These are phyloP conservation scores for Amylocystis lapponica DNA, from an alignment of 768 basidiomycete genomes.

Conservation along the genomic window DNA sequence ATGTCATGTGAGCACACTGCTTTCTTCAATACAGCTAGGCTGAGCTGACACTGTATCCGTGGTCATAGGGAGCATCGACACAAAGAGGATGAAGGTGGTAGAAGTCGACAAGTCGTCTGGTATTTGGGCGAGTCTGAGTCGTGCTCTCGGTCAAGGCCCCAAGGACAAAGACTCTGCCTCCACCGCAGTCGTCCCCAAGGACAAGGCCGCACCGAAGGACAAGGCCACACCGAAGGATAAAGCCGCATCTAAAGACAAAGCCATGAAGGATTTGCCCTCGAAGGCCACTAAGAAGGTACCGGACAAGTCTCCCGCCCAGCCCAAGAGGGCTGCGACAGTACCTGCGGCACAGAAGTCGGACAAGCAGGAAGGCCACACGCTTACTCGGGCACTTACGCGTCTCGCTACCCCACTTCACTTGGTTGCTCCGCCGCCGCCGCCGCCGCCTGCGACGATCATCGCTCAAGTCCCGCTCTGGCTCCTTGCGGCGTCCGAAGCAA, in stretches of 20 bases:
- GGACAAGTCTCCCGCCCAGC: neutral
- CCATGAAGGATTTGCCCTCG: neutral
- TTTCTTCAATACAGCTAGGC: neutral
- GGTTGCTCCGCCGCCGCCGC: slow-evolving; percentile 8
- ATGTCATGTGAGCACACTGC: slow-evolving; percentile 63
- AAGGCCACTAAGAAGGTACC: neutral
- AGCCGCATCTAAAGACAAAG: neutral
- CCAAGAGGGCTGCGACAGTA: neutral
- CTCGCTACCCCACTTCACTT: too few relatives aligned
- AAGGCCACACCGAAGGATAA: neutral
- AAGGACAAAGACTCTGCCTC: slow-evolving; percentile 4
- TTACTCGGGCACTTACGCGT: too few relatives aligned
- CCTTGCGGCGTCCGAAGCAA: slow-evolving; percentile 14
- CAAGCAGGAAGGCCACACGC: too few relatives aligned
- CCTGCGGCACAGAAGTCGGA: too few relatives aligned
- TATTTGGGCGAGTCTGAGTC: slow-evolving; percentile 19
- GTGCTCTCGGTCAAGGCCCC: slow-evolving; percentile 4
- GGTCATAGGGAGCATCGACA: slow-evolving; percentile 14
- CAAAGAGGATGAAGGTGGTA: slow-evolving; percentile 20
- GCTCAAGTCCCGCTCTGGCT: slow-evolving; percentile 18
- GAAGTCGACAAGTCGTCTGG: slow-evolving; percentile 20
- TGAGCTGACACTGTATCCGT: neutral
- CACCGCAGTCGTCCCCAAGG: too few relatives aligned
- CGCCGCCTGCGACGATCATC: slow-evolving; percentile 9
- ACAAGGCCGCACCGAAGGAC: neutral